Conservation (phyloP, 2,329 filamentous ascomycete genomes). For the Fusarium sp. region DNA sequence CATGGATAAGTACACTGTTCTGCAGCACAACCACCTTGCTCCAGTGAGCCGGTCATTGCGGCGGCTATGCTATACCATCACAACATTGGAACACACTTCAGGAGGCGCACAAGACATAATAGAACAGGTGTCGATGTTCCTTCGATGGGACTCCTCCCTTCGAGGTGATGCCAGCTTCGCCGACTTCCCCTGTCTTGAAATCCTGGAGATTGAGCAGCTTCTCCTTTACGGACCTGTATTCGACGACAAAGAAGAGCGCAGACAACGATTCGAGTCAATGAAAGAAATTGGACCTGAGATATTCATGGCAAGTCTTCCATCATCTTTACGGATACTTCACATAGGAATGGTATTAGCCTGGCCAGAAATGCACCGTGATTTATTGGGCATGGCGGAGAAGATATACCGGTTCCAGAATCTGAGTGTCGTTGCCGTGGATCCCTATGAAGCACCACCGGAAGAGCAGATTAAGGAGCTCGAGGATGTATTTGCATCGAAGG, state of each 20-base stretch:
- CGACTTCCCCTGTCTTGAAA: conserved; percentile 46
- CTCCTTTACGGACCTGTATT: conserved; percentile 47
- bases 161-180: conserved; percentile 44
- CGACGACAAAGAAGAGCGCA: conserved; percentile 41
- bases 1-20: conserved; percentile 47
- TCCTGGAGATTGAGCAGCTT: conserved; percentile 46
- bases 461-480: conserved; percentile 40
- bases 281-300: conserved; percentile 41
- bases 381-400: conserved; percentile 42
- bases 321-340: conserved; percentile 42
- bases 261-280: conserved; percentile 31
- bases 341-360: conserved; percentile 47
- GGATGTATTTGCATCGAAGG: conserved; percentile 34
- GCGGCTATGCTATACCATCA: conserved; percentile 45
- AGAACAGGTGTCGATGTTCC: conserved; percentile 42
- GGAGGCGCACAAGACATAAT: conserved; percentile 44
- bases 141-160: conserved; percentile 44
- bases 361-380: conserved; percentile 45
- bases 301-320: conserved; percentile 45
- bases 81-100: conserved; percentile 44
- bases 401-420: conserved; percentile 42
- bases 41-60: conserved; percentile 38
- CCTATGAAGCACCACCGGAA: conserved; percentile 36
- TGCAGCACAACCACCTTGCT: conserved; percentile 41
- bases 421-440: conserved; percentile 44